Evolutionary conservation across 164 flowering plant genomes (phyloP).

Genomic region (Chloranthus sessilifolius): DNA sequence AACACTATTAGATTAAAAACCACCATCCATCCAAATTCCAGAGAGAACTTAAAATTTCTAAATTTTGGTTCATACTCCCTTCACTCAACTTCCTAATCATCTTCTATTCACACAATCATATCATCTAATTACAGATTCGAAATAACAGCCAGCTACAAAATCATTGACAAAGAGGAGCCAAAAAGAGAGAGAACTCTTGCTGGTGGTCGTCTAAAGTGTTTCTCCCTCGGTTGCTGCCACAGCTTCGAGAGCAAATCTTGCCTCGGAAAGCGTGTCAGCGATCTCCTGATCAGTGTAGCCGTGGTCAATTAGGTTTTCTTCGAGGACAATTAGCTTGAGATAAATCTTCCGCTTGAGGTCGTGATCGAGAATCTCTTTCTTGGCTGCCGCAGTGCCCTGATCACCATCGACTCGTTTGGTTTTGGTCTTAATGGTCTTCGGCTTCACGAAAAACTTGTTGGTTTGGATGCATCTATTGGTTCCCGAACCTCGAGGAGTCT

Average conservation of each 20-base stretch:
- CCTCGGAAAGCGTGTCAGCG: constrained; percentile 53
- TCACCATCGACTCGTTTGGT: constrained; percentile 52
- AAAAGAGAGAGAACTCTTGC: too few relatives aligned
- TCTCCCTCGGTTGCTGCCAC: too few relatives aligned
- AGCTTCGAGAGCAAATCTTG: constrained; percentile 48
- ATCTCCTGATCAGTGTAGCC: constrained; percentile 85
- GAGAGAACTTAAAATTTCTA: too few relatives aligned
- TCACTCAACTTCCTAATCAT: too few relatives aligned
- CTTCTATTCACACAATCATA: too few relatives aligned
- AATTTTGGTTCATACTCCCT: too few relatives aligned
- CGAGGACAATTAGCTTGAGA: constrained; percentile 74
- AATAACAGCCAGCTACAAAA: too few relatives aligned
- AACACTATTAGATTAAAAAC: too few relatives aligned
- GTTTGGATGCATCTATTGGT: constrained; percentile 86
- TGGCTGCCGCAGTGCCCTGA: constrained; percentile 82
- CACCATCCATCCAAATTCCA: too few relatives aligned
- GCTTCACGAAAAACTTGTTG: constrained; percentile 74
- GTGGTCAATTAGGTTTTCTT: constrained; percentile 75
- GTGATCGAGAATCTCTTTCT: constrained; percentile 82
- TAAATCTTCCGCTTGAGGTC: constrained; percentile 88
- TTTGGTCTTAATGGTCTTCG: constrained; percentile 36
- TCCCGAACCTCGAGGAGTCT: constrained; percentile 90
- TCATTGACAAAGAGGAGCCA: too few relatives aligned
- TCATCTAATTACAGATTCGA: too few relatives aligned
- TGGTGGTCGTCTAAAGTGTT: too few relatives aligned